Conservation (phyloP, 2,329 filamentous ascomycete genomes). For the Hypomyces perniciosus region DNA sequence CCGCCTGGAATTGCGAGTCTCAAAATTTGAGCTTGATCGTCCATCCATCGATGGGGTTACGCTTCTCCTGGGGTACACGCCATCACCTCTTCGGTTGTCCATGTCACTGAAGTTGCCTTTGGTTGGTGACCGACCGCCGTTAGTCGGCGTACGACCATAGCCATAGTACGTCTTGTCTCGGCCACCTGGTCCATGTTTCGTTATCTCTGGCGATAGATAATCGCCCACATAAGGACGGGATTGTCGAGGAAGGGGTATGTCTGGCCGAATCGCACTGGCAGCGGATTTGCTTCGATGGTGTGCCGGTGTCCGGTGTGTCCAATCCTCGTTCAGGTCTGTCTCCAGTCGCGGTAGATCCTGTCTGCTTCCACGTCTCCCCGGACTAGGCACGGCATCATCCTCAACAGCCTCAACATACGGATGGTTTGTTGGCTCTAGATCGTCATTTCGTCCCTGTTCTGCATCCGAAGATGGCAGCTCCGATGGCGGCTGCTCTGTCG, state of each 20-base stretch:
- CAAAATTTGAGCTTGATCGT: slow-evolving; percentile 22
- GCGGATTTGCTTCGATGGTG: slow-evolving; percentile 33
- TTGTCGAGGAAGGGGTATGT: slow-evolving; percentile 25
- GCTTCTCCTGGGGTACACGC: slow-evolving; percentile 19
- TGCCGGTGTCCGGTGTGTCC: slow-evolving; percentile 18
- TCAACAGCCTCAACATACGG: background rate
- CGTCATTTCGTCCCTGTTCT: background rate
- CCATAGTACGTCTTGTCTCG: slow-evolving; percentile 39
- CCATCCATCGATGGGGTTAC: slow-evolving; percentile 24
- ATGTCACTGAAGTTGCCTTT: slow-evolving; percentile 22
- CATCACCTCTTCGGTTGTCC: slow-evolving; percentile 23
- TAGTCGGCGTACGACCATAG: slow-evolving; percentile 17
- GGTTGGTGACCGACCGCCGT: slow-evolving; percentile 20
- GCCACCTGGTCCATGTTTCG: slow-evolving; percentile 34
- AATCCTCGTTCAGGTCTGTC: slow-evolving; percentile 30
- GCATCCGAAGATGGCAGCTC: slow-evolving; percentile 1
- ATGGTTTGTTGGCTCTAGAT: background rate
- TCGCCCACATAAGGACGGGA: slow-evolving; percentile 27
- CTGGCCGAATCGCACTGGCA: slow-evolving; percentile 25
- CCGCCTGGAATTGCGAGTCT: slow-evolving; percentile 22
- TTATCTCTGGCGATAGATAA: slow-evolving; percentile 37
- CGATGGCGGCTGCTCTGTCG: background rate
- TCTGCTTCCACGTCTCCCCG: slow-evolving; percentile 27
- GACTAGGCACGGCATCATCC: background rate
- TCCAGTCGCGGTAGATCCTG: slow-evolving; percentile 40